A percentile compares a stretch with the other conserved stretches of the same genome.
Evolutionary conservation across 768 basidiomycete genomes (phyloP).

Genomic region (Melanogaster broomeanus): DNA sequence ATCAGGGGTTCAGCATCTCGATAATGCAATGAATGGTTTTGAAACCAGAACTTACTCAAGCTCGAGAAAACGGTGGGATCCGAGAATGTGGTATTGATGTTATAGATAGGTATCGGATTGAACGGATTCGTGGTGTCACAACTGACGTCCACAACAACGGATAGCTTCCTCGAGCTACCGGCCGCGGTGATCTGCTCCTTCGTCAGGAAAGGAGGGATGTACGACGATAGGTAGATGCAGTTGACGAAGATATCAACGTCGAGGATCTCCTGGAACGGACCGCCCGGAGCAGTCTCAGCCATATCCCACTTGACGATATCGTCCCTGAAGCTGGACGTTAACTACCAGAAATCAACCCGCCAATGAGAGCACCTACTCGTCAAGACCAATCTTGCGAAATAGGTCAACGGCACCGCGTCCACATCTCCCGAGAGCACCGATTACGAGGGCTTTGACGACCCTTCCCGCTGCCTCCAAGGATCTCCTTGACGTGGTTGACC

Average conservation of each 20-base stretch:
- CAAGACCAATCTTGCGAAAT: slow-evolving; percentile 93
- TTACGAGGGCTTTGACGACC: slow-evolving; percentile 87
- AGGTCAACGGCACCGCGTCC: slow-evolving; percentile 94
- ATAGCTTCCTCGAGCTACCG: slow-evolving; percentile 65
- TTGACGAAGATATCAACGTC: slow-evolving; percentile 98
- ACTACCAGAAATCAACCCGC: background rate
- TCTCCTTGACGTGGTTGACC: slow-evolving; percentile 69
- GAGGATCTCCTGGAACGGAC: slow-evolving; percentile 93
- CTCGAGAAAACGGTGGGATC: slow-evolving; percentile 85
- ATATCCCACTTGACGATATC: slow-evolving; percentile 98
- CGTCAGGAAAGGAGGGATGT: slow-evolving; percentile 84
- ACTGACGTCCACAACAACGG: slow-evolving; percentile 93
- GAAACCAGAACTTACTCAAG: slow-evolving; percentile 59
- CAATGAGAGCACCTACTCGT: slow-evolving; percentile 63
- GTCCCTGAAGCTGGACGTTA: slow-evolving; percentile 49
- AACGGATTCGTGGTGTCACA: slow-evolving; percentile 99
- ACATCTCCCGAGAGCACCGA: slow-evolving; percentile 94
- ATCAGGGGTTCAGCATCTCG: slow-evolving; percentile 8
- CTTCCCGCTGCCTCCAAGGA: slow-evolving; percentile 67
- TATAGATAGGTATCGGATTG: slow-evolving; percentile 97
- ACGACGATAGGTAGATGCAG: slow-evolving; percentile 94
- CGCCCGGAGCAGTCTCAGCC: slow-evolving; percentile 94
- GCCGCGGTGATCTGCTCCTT: slow-evolving; percentile 69
- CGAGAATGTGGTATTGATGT: slow-evolving; percentile 90
- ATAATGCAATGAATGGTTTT: background rate